Base-by-base conservation (phyloP, 495 filamentous ascomycete species). In the Annulohypoxylon moriforme region DNA sequence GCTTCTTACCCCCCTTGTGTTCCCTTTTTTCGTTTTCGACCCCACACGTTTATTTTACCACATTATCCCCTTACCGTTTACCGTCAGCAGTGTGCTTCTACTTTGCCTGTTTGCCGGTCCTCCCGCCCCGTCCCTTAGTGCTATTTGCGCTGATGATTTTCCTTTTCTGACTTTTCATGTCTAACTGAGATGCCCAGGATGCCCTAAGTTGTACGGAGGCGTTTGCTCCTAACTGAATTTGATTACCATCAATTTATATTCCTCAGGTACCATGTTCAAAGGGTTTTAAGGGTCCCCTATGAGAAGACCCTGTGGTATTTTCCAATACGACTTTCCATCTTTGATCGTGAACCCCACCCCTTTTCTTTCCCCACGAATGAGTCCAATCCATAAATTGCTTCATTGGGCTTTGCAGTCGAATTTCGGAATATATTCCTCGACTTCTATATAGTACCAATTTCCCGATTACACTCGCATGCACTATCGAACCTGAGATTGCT, bases 251-350 rank as follows among this genome's bases (percentile, higher is more conserved):
- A 69, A 73, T 73, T 49, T 65, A 68, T 61, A 68, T 61, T 56
- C 65, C 49, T 50, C 70, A 73, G 65, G 65, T 49, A 69, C 65
- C 60, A 58, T 66, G 55, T 73, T 27, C 22, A 55, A 63, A 55
- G 64, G 64, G 69, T 68, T 47, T 44, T 29, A 47, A 38, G 27
- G 36, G 25, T 31, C 36, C 36, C 36, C 25, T 40, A 20, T 40
- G 14, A 36, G 24, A 34, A 49, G 59, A 67, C 65, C 70, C 70
- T 68, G 56, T 62, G 47, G 60, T 65, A 66, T 42, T 62, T 38
- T 31, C 55, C 56, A 69, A 66, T 73, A 52, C 65, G 31, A 73
- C 70, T 56, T 73, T 68, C 70, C 60, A 46, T 68, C n/a, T 53
- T 59, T 13, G 64, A 56, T 40, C 20, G 46, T 16, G 34, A 53